These are phyloP conservation scores for Penstemon barbatus DNA, from an alignment of 257 asterid species.

Conservation along the genomic window DNA sequence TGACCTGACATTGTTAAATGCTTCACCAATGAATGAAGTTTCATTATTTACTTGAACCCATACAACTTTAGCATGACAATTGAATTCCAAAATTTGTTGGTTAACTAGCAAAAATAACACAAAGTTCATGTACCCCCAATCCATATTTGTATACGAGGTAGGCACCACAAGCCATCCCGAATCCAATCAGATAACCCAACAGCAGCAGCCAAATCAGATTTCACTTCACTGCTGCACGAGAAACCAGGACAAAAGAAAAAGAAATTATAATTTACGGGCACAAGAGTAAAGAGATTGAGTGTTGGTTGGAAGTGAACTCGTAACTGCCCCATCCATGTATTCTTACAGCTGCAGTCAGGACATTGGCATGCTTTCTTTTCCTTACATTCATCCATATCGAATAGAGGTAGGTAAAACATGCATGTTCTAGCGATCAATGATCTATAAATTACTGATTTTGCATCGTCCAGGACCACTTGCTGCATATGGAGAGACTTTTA, in stretches of 20 bases:
- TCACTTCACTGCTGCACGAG: conserved; percentile 56
- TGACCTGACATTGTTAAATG: too few relatives aligned
- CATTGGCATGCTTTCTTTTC: conserved; percentile 87
- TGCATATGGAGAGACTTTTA: conserved; percentile 25
- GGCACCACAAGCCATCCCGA: conserved; percentile 60
- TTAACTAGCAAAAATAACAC: conserved; percentile 9
- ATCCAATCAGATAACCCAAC: conserved; percentile 64
- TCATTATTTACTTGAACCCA: too few relatives aligned
- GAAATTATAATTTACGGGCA: too few relatives aligned
- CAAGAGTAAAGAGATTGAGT: conserved; percentile 16
- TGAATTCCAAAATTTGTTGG: neutral
- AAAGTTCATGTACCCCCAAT: conserved; percentile 46
- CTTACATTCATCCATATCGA: conserved; percentile 56
- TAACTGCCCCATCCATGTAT: conserved; percentile 76
- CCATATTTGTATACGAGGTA: conserved; percentile 71
- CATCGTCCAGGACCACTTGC: conserved; percentile 73
- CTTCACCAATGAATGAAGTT: too few relatives aligned
- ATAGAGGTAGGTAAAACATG: too few relatives aligned
- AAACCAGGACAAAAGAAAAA: neutral
- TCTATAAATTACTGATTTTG: conserved; percentile 43
- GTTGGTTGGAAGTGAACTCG: conserved; percentile 68
- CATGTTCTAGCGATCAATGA: too few relatives aligned
- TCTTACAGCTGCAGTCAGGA: conserved; percentile 80
- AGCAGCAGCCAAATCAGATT: conserved; percentile 64
- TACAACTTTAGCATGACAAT: neutral